A percentile compares a stretch with the other conserved stretches of the same genome.
Conservation (phyloP, 2,329 filamentous ascomycete species). For the Sordariomycetes sp. region DNA sequence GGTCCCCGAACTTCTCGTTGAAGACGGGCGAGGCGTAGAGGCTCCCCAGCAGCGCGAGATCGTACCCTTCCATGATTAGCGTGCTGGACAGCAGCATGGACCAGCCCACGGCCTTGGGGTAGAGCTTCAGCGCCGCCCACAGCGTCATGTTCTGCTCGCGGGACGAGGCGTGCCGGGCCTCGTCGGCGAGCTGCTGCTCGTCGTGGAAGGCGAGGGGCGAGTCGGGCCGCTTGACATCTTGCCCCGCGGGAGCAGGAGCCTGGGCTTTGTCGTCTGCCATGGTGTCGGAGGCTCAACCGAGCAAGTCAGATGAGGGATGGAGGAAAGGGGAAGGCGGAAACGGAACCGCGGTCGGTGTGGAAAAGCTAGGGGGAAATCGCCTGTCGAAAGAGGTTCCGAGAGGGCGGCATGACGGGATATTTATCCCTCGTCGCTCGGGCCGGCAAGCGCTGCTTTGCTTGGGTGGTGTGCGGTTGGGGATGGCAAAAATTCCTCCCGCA, state of each 20-base stretch:
- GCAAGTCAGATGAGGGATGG: neutral
- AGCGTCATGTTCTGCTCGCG: slow-evolving; percentile 60
- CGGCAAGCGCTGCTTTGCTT: too few relatives aligned
- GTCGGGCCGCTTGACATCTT: neutral
- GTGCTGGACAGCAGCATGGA: slow-evolving; percentile 29
- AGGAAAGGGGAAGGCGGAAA: neutral
- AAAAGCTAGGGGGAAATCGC: too few relatives aligned
- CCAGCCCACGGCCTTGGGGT: slow-evolving; percentile 42
- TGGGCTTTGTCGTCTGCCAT: neutral
- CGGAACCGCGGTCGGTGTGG: too few relatives aligned
- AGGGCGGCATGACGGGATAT: too few relatives aligned
- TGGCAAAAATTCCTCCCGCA: too few relatives aligned
- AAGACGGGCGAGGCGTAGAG: slow-evolving; percentile 33
- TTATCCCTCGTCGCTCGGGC: too few relatives aligned
- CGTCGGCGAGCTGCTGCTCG: slow-evolving; percentile 14
- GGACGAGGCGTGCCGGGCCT: slow-evolving; percentile 32
- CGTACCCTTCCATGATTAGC: slow-evolving; percentile 37
- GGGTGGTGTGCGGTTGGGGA: too few relatives aligned
- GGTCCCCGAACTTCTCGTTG: slow-evolving; percentile 29
- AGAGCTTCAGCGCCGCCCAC: slow-evolving; percentile 63
- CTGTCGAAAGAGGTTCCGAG: too few relatives aligned
- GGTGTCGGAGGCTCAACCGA: neutral
- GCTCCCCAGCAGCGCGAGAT: slow-evolving; percentile 33
- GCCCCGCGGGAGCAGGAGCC: neutral
- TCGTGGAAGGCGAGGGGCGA: slow-evolving; percentile 11